Conservation (phyloP, 2,329 filamentous ascomycete genomes). For the Leptosphaerulina australis region DNA sequence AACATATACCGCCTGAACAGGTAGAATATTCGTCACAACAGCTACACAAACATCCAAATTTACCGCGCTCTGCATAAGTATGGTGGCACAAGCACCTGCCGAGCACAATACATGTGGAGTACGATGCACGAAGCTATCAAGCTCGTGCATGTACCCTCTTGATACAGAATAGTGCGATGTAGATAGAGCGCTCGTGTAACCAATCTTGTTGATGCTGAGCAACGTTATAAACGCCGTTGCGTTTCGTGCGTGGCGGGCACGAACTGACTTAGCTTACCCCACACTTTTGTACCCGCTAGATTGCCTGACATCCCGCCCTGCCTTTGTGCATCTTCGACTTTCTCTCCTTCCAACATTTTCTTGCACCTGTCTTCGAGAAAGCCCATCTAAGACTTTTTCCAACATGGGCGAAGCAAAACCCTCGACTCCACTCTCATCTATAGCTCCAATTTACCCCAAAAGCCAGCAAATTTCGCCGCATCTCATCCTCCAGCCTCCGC, state of each 20-base stretch:
- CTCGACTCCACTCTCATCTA: conserved; percentile 18
- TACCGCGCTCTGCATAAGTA: conserved; percentile 6
- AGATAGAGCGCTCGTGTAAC: conserved; percentile 8
- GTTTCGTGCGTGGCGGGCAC: conserved; percentile 7
- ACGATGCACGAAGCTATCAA: background rate
- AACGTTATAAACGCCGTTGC: conserved; percentile 13
- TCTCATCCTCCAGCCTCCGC: conserved; percentile 52
- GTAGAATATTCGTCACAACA: background rate
- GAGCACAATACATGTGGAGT: conserved; percentile 10
- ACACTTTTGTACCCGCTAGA: conserved; percentile 15
- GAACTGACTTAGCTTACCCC: conserved; percentile 13
- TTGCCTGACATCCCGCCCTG: conserved; percentile 8
- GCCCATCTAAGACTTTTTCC: background rate
- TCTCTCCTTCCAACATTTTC: background rate
- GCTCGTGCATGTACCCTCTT: conserved; percentile 3
- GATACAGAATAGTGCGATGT: background rate
- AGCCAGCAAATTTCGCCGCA: conserved; percentile 33
- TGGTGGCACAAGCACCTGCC: conserved; percentile 10
- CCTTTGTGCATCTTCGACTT: background rate
- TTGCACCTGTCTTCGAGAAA: too few species aligned
- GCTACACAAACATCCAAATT: conserved; percentile 8
- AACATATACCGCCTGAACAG: background rate
- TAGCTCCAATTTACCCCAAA: conserved; percentile 27
- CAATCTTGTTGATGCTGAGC: conserved; percentile 7
- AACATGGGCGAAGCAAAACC: conserved; percentile 20